Conservation (phyloP, 352 stramenopile species). For the Poterioochromonas sp. region DNA sequence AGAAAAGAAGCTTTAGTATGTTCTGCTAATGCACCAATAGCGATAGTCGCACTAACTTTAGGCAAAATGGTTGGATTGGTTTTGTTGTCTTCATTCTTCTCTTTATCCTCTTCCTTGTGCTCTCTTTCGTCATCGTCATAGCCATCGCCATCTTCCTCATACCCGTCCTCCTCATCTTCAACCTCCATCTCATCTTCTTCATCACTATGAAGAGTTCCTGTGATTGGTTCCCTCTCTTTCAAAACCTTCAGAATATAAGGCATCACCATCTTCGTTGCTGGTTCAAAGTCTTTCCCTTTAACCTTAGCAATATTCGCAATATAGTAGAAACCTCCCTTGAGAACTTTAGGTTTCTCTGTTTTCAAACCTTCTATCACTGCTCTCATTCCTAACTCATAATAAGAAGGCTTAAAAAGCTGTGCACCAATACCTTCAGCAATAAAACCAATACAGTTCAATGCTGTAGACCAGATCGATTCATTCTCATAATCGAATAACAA, state of each 20-base stretch:
- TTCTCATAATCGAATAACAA: constrained; percentile 81
- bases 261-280: constrained; percentile 68
- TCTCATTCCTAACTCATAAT: constrained; percentile 83
- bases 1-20: constrained; percentile 81
- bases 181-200: constrained; percentile 60
- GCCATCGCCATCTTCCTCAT: constrained; percentile 61
- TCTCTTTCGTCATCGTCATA: constrained; percentile 57
- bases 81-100: constrained; percentile 56
- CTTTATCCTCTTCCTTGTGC: constrained; percentile 48
- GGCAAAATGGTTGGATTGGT: constrained; percentile 66
- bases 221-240: constrained; percentile 45
- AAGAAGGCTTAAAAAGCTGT: constrained; percentile 82
- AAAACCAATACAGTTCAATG: constrained; percentile 95
- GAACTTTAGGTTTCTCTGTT: constrained; percentile 85
- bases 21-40: constrained; percentile 88
- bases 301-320: constrained; percentile 96
- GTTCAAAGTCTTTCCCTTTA: constrained; percentile 54
- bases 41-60: constrained; percentile 83
- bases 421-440: constrained; percentile 88
- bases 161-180: constrained; percentile 54
- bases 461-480: constrained; percentile 81
- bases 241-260: constrained; percentile 62
- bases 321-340: constrained; percentile 93
- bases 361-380: constrained; percentile 76
- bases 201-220: constrained; percentile 53